Evolutionary conservation across 2,329 filamentous ascomycete genomes (phyloP), one percentile per base, ranked within the genome.

Genomic region (Phoma sp.): DNA sequence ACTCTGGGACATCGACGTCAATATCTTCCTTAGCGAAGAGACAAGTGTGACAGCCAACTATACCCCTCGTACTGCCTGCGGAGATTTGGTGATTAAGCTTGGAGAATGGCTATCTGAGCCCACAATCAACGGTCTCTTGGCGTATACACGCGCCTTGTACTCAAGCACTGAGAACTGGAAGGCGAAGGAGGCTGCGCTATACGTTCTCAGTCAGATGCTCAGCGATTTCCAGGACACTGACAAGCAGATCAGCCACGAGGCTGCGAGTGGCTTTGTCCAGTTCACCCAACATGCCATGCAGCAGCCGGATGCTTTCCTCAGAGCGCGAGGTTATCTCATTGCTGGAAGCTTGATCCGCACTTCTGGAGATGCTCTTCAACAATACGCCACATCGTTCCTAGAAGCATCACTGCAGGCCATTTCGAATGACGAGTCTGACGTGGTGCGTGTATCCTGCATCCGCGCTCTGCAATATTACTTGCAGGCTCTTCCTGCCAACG

Each of bases 1-100:
- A 7, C 78, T 99, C 8, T 99, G 95, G 95, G 91, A 97, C 65
- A 91, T 97, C 59, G 95, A 99, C 74, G 89, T 96, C 63, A 98
- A 96, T 54, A 84, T 99, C 2, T 99, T 96, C 75, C 82, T 99
- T 41, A 93, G 92, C 0, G 95, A 99, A 75, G 93, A 98, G 77
- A 93, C 91, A 2, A 93, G 92, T 2, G 89, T 97, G 14, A 96
- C 92, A 10, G 90, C 93, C 29, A 98, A 98, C 74, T 99, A 98
- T 77, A 97, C 95, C 0, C 90, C 95, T 11, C 87, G 95, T 62
- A 96, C 91, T 14, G 95, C 93, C 36, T 95, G 91, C 60, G 93
- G 92, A 43, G 95, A 98, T 72, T 80, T 99, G 43, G 83, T 96
- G 25, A 92, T 96, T 76, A 97, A 96, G 77, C 81, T 96, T 55